phyloP scores from a whole-genome alignment of 2,329 filamentous ascomycete species.

The Claviceps digitariae region DNA sequence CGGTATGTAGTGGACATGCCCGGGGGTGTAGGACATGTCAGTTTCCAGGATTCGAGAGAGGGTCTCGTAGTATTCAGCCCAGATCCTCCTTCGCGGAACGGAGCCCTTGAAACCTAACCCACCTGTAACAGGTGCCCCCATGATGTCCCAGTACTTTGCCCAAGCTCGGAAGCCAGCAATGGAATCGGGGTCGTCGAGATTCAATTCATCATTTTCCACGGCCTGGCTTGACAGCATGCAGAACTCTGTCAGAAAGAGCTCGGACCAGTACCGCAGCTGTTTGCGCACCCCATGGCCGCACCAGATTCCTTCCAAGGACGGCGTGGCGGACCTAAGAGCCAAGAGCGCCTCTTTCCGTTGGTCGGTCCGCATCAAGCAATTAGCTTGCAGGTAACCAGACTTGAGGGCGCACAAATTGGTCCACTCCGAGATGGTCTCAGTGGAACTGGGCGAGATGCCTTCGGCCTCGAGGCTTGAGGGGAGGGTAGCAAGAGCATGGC shows the following conservation, averaged over 20 bases:
- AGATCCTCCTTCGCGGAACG: constrained; percentile 54
- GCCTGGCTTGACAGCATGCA: constrained; percentile 56
- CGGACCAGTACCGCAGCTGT: constrained; percentile 66
- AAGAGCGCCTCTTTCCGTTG: constrained; percentile 45
- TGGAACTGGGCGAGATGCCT: constrained; percentile 36
- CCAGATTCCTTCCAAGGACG: constrained; percentile 44
- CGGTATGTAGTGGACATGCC: constrained; percentile 25
- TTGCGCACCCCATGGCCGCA: constrained; percentile 38
- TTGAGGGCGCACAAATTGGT: constrained; percentile 72
- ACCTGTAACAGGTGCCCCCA: constrained; percentile 32
- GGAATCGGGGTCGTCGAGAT: constrained; percentile 37
- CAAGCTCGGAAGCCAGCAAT: constrained; percentile 51
- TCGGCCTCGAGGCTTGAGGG: constrained; percentile 48
- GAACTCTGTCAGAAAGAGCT: constrained; percentile 61
- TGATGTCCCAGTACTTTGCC: constrained; percentile 53
- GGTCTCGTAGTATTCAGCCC: constrained; percentile 73
- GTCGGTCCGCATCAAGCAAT: constrained; percentile 37
- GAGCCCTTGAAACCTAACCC: constrained; percentile 45
- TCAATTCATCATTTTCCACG: constrained; percentile 35
- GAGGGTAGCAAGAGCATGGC: constrained; percentile 44
- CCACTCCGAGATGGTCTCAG: constrained; percentile 54
- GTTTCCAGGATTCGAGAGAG: constrained; percentile 63
- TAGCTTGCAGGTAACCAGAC: constrained; percentile 63
- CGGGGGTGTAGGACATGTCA: constrained; percentile 45
- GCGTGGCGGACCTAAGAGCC: constrained; percentile 52